Base-by-base conservation (phyloP, 495 filamentous ascomycete species). In the Cetradonia linearis region DNA sequence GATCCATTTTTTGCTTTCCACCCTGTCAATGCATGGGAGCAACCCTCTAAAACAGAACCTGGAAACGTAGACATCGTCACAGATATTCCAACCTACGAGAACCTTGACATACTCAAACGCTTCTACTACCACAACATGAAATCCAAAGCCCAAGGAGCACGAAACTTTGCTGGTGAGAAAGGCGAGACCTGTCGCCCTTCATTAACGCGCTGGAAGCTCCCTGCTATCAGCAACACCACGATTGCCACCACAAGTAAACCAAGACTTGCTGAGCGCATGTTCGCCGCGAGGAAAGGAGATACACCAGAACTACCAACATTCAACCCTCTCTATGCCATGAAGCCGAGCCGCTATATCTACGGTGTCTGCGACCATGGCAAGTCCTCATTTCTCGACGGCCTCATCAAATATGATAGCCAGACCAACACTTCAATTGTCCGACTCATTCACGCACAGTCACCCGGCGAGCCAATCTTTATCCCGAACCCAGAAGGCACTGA, bases 381-480 rank as follows among this genome's bases (percentile, higher is more conserved):
- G 36, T 81, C 81, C 11, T 82, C 83, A 0, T 72, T 89, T 31
- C 68, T 84, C 7, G 87, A 91, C 61, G 78, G 78, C 0, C 77
- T 93, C 27, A 74, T 80, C 56, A 92, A 91, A 65, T 80, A 83
- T 38, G 86, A 92, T 68, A 75, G 75, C 6, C 68, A 72, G 14
- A 85, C 80, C 0, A 69, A 76, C 31, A 71, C 46, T 69, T 3
- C 69, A 71, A n/a, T 89, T 83, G 88, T 70, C 73, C 3, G 71
- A 68, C 13, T 60, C 34, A n/a, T 34, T 1, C 74, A 79, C 52
- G 85, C 78, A 0, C 86, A 90, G 54, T 86, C 80, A 0, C 85
- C 88, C 0, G 83, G 87, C 4, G 88, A 92, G 65, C 76, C 86
- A 0, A 84, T 91, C 49, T 91, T 92, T 62, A 74, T 91, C 0